phyloP scores from a whole-genome alignment of 2,329 filamentous ascomycete species.

The Hypoxylon sp. region DNA sequence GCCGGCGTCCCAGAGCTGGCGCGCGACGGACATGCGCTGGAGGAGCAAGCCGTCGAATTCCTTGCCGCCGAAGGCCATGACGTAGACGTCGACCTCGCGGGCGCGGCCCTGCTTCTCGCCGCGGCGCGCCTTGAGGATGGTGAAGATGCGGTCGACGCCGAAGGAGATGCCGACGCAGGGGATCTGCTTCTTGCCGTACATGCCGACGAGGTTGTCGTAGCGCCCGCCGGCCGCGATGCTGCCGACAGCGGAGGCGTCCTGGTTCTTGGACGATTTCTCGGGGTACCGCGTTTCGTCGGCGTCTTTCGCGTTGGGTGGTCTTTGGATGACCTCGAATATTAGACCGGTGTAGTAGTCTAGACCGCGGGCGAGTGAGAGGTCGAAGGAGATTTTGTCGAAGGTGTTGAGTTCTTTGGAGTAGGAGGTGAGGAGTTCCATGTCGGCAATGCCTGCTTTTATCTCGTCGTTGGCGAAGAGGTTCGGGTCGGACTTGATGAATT shows the following conservation, averaged over 20 bases:
- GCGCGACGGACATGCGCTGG: conserved; percentile 77
- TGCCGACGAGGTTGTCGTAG: conserved; percentile 93
- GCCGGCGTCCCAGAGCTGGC: conserved; percentile 75
- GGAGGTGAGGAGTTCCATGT: conserved; percentile 83
- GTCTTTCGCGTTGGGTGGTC: conserved; percentile 16
- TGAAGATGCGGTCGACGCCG: conserved; percentile 95
- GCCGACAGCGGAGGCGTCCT: conserved; percentile 61
- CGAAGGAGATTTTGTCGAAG: conserved; percentile 83
- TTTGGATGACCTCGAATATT: conserved; percentile 79
- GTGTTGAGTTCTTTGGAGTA: conserved; percentile 85
- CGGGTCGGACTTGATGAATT: conserved; percentile 76
- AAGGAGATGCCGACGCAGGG: conserved; percentile 95
- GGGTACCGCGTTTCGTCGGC: conserved; percentile 31
- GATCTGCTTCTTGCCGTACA: conserved; percentile 90
- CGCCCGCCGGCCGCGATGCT: conserved; percentile 87
- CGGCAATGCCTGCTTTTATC: conserved; percentile 82
- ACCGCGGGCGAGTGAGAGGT: conserved; percentile 89
- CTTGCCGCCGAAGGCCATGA: conserved; percentile 83
- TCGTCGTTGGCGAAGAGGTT: conserved; percentile 77
- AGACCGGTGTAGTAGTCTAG: conserved; percentile 94
- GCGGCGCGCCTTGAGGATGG: conserved; percentile 83
- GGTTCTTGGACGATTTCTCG: conserved; percentile 26
- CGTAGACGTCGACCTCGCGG: conserved; percentile 74
- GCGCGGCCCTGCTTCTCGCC: conserved; percentile 66
- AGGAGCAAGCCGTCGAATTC: conserved; percentile 77